Percentiles rank a stretch among this genome's conserved stretches.
These are phyloP conservation scores for Helotiales sp. DNA, from an alignment of 2,329 filamentous ascomycete species.

Conservation along the genomic window DNA sequence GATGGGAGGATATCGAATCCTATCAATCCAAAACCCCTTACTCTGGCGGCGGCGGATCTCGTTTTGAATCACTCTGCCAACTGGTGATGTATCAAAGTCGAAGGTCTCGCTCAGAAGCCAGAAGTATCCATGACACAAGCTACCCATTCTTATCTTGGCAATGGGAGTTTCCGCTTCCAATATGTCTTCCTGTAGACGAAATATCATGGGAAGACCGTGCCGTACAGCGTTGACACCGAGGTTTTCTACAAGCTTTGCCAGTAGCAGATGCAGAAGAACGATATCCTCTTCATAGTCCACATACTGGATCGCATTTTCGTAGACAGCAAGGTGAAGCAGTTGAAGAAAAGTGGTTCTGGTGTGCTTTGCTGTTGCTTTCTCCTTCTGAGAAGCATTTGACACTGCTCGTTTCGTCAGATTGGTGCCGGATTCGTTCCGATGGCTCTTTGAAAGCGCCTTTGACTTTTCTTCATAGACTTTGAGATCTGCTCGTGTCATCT, in stretches of 20 bases:
- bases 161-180: slow-evolving; percentile 62
- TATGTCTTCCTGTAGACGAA: slow-evolving; percentile 84
- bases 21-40: slow-evolving; percentile 77
- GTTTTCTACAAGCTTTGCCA: slow-evolving; percentile 70
- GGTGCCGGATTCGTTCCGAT: slow-evolving; percentile 31
- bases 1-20: slow-evolving; percentile 69
- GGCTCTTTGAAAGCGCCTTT: slow-evolving; percentile 39
- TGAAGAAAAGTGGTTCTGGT: slow-evolving; percentile 63
- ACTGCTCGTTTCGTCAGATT: slow-evolving; percentile 55
- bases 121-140: slow-evolving; percentile 86
- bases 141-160: slow-evolving; percentile 77
- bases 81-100: slow-evolving; percentile 67
- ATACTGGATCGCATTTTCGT: slow-evolving; percentile 79
- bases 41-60: slow-evolving; percentile 75
- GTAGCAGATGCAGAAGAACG: slow-evolving; percentile 72
- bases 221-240: slow-evolving; percentile 81
- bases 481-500: slow-evolving; percentile 68
- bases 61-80: slow-evolving; percentile 70
- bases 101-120: slow-evolving; percentile 78
- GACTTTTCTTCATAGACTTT: slow-evolving; percentile 58
- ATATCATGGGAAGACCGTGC: slow-evolving; percentile 83
- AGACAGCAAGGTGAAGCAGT: slow-evolving; percentile 82
- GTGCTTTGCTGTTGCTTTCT: slow-evolving; percentile 26
- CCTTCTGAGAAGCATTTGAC: slow-evolving; percentile 61
- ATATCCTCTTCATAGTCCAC: slow-evolving; percentile 74